phyloP scores from a whole-genome alignment of 257 asterid species.

The Gentiana straminea region DNA sequence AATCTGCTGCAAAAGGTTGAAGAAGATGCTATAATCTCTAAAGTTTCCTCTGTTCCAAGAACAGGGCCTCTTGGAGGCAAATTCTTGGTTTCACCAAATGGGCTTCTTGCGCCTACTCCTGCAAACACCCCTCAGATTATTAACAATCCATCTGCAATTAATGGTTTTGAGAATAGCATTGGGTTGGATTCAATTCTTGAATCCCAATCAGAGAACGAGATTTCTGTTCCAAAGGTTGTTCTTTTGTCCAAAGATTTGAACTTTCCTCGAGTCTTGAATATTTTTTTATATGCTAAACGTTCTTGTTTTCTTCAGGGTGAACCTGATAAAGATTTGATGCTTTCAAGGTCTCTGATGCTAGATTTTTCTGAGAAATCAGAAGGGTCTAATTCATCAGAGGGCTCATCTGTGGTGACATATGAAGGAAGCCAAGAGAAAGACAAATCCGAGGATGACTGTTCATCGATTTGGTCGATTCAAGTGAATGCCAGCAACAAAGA shows the following conservation, averaged over 20 bases:
- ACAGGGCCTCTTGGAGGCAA: slow-evolving; percentile 37
- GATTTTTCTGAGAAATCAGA: slow-evolving; percentile 67
- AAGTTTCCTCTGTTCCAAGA: slow-evolving; percentile 24
- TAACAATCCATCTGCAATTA: slow-evolving; percentile 15
- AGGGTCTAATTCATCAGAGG: slow-evolving; percentile 27
- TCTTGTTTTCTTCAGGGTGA: slow-evolving; percentile 22
- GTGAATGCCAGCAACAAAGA: slow-evolving; percentile 55
- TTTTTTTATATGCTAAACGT: too few species aligned
- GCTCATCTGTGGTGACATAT: slow-evolving; percentile 37
- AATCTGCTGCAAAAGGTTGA: slow-evolving; percentile 83
- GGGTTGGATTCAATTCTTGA: slow-evolving; percentile 20
- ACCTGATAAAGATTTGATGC: slow-evolving; percentile 25
- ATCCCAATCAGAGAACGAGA: slow-evolving; percentile 7
- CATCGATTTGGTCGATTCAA: slow-evolving; percentile 73
- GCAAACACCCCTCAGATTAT: slow-evolving; percentile 69
- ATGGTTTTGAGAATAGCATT: slow-evolving; percentile 2
- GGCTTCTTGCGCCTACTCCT: slow-evolving; percentile 70
- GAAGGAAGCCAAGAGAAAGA: slow-evolving; percentile 10
- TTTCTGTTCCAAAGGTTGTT: slow-evolving; percentile 45
- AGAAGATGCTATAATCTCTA: slow-evolving; percentile 65
- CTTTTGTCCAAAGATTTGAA: background rate
- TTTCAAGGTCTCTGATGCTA: slow-evolving; percentile 63
- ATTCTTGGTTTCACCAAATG: slow-evolving; percentile 39
- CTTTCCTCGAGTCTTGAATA: background rate
- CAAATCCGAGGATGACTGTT: slow-evolving; percentile 31